A percentile compares a stretch with the other conserved stretches of the same genome.
These are phyloP conservation scores for Cordyceps cicadae DNA, from an alignment of 2,329 filamentous ascomycete species.

Conservation along the genomic window DNA sequence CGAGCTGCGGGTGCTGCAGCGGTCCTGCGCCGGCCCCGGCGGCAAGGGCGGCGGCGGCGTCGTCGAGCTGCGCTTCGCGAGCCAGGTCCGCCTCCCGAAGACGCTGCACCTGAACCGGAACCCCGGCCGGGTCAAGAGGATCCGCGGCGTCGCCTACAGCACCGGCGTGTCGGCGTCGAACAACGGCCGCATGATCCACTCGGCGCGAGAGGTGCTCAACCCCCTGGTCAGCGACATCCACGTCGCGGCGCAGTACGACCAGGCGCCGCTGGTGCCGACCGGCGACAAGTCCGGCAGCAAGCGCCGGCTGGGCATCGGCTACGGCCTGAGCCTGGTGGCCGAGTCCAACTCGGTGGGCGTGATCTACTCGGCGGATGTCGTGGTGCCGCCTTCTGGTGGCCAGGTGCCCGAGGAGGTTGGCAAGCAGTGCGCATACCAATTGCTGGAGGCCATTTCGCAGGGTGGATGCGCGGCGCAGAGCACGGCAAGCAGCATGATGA, in stretches of 20 bases:
- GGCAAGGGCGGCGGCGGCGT: slow-evolving; percentile 79
- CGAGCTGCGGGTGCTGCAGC: slow-evolving; percentile 71
- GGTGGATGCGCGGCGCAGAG: slow-evolving; percentile 73
- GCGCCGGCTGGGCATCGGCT: slow-evolving; percentile 74
- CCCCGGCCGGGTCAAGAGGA: slow-evolving; percentile 75
- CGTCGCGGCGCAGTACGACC: slow-evolving; percentile 72
- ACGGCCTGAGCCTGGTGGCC: slow-evolving; percentile 82
- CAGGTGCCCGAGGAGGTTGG: slow-evolving; percentile 86
- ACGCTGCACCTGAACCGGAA: slow-evolving; percentile 80
- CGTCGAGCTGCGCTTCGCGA: slow-evolving; percentile 88
- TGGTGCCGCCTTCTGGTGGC: slow-evolving; percentile 67
- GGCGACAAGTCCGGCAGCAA: slow-evolving; percentile 48
- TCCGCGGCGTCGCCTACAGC: slow-evolving; percentile 88
- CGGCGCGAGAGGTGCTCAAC: slow-evolving; percentile 80
- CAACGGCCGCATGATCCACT: slow-evolving; percentile 91
- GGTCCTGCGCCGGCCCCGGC: slow-evolving; percentile 67
- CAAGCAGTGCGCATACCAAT: slow-evolving; percentile 76
- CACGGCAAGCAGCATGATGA: slow-evolving; percentile 67
- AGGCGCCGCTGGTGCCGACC: slow-evolving; percentile 47
- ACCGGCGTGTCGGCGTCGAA: slow-evolving; percentile 88
- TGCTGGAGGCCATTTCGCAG: slow-evolving; percentile 72
- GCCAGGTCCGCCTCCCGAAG: slow-evolving; percentile 87
- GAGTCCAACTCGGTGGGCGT: slow-evolving; percentile 78
- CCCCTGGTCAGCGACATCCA: slow-evolving; percentile 81
- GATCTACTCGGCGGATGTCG: slow-evolving; percentile 79